Conservation (phyloP, 2,329 filamentous ascomycete genomes). For the Monilinia laxa region DNA sequence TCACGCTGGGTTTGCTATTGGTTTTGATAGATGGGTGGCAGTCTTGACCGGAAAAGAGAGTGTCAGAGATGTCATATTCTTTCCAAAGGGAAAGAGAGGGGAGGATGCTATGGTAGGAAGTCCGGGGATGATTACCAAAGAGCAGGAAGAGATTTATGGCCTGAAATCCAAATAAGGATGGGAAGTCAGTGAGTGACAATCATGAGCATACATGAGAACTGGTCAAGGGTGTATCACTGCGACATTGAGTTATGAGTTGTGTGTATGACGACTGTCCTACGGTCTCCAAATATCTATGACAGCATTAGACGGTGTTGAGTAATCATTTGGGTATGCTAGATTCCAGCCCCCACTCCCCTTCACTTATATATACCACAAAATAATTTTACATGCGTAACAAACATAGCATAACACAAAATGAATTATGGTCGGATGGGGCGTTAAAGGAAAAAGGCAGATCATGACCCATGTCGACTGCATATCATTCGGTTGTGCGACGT, state of each 20-base stretch:
- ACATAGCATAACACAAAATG: neutral
- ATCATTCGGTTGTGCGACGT: neutral
- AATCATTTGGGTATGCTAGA: neutral
- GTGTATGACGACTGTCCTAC: neutral
- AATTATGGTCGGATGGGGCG: neutral
- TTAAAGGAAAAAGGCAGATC: neutral
- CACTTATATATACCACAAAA: neutral
- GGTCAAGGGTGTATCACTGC: neutral
- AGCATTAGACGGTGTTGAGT: neutral
- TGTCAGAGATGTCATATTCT: slow-evolving; percentile 91
- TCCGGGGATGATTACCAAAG: slow-evolving; percentile 65
- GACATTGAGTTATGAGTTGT: neutral
- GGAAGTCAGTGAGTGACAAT: neutral
- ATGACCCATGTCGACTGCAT: neutral
- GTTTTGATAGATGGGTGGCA: slow-evolving; percentile 84
- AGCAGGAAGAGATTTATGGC: slow-evolving; percentile 33
- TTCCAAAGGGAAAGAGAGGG: slow-evolving; percentile 89
- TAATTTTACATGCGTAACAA: neutral
- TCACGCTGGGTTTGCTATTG: slow-evolving; percentile 89
- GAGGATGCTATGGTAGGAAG: slow-evolving; percentile 82
- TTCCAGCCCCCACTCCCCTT: neutral
- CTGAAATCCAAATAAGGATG: slow-evolving; percentile 1
- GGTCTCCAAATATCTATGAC: neutral
- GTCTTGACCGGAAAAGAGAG: slow-evolving; percentile 74
- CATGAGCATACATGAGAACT: neutral